Evolutionary conservation across 1,284 basidiomycete genomes (phyloP).

Genomic region (Irpex sp.): DNA sequence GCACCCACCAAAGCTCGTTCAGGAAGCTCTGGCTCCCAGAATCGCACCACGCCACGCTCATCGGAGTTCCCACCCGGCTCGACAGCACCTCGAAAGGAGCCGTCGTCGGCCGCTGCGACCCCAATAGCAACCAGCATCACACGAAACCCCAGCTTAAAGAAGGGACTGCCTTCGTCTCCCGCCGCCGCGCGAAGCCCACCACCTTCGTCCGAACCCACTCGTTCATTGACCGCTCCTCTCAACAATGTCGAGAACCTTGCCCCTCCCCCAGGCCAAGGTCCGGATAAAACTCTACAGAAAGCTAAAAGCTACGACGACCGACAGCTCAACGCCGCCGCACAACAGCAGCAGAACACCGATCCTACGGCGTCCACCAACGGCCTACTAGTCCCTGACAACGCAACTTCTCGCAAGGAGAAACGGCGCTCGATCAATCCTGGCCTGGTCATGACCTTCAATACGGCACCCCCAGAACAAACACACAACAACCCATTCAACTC

Average conservation of each 20-base stretch:
- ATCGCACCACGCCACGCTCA: constrained; percentile 1
- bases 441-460: constrained; percentile 26
- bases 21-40: neutral
- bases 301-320: constrained; percentile 61
- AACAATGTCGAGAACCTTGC: constrained; percentile 20
- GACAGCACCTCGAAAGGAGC: neutral
- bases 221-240: constrained; percentile 19
- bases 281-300: constrained; percentile 29
- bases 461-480: constrained; percentile 22
- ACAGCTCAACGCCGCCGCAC: constrained; percentile 41
- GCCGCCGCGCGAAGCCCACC: neutral
- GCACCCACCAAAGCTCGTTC: neutral
- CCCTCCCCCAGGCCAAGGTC: constrained; percentile 18
- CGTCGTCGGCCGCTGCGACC: neutral
- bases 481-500: constrained; percentile 8
- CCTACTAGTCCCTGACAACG: constrained; percentile 19
- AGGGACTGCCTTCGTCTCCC: neutral
- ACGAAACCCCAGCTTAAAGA: neutral
- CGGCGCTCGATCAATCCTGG: constrained; percentile 42
- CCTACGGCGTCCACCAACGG: constrained; percentile 8
- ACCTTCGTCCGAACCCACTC: constrained; percentile 16
- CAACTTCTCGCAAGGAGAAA: constrained; percentile 31
- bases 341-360: constrained; percentile 13
- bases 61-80: constrained; percentile 4
- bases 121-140: neutral